Percentiles rank a stretch among this genome's conserved stretches.
Conservation (phyloP, 2,329 filamentous ascomycete species). For the Xylariaceae sp. region DNA sequence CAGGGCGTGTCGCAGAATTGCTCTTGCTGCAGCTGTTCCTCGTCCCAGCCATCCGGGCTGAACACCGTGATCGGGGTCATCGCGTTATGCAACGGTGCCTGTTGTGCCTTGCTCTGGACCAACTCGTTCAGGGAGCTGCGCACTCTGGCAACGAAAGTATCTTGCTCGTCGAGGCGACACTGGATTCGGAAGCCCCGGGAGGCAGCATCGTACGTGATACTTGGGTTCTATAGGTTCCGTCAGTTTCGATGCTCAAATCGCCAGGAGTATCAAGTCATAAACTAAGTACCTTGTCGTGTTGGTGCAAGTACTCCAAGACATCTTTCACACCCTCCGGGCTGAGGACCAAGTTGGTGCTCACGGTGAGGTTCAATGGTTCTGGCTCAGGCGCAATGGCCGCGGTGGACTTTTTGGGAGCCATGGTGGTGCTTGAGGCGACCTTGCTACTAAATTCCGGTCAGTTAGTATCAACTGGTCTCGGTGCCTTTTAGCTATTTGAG, state of each 20-base stretch:
- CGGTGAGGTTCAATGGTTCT: constrained; percentile 16
- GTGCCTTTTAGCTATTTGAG: too few species aligned
- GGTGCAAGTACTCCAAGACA: constrained; percentile 18
- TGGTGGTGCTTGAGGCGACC: too few species aligned
- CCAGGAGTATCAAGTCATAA: neutral
- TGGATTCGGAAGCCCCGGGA: constrained; percentile 12
- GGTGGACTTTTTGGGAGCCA: neutral
- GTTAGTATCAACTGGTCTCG: too few species aligned
- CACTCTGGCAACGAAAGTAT: constrained; percentile 3
- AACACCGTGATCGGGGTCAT: neutral
- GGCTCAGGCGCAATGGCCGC: constrained; percentile 2
- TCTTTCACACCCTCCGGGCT: constrained; percentile 16
- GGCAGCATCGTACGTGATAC: constrained; percentile 14
- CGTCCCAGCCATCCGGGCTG: constrained; percentile 9
- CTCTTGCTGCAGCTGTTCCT: neutral
- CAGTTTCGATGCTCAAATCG: neutral
- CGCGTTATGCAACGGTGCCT: constrained; percentile 1
- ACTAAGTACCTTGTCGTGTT: constrained; percentile 11
- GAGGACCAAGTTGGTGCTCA: constrained; percentile 24
- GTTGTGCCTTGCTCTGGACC: constrained; percentile 3
- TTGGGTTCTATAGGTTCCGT: constrained; percentile 12
- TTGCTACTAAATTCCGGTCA: too few species aligned
- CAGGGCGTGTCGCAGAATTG: constrained; percentile 5
- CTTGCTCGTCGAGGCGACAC: constrained; percentile 12
- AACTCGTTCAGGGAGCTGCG: constrained; percentile 9